Conservation (phyloP, 176 grass and related monocot genomes). For the Carex cristatella region DNA sequence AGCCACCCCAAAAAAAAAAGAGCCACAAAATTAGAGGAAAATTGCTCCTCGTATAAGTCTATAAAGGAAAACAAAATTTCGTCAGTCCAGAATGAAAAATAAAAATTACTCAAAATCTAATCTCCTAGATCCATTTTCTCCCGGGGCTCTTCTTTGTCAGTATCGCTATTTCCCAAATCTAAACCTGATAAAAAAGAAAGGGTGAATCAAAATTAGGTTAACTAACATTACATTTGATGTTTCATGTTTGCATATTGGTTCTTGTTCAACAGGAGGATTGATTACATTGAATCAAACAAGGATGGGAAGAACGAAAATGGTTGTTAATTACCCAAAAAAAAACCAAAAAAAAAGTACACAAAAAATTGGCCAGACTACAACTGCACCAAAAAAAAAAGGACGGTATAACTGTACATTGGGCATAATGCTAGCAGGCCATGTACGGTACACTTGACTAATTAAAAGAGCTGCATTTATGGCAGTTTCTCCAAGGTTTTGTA, state of each 20-base stretch:
- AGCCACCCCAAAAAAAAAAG: background rate
- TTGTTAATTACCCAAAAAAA: background rate
- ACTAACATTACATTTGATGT: background rate
- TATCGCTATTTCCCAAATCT: background rate
- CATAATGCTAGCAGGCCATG: background rate
- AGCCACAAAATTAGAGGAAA: constrained; percentile 30
- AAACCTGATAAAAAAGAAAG: background rate
- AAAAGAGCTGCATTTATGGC: background rate
- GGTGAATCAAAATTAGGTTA: background rate
- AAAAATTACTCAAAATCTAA: constrained; percentile 14
- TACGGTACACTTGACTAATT: background rate
- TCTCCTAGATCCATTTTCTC: constrained; percentile 13
- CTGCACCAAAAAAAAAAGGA: background rate
- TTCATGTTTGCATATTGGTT: background rate
- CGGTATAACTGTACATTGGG: background rate
- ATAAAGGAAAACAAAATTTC: constrained; percentile 29
- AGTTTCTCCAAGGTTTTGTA: background rate
- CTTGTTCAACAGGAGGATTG: background rate
- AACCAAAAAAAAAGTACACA: background rate
- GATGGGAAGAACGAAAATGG: background rate
- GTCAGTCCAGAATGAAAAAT: background rate
- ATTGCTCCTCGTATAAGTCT: constrained; percentile 22
- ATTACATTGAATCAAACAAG: background rate
- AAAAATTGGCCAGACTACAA: background rate
- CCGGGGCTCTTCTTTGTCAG: constrained; percentile 2